Evolutionary conservation across 2,329 filamentous ascomycete species (phyloP).

Genomic region (Apiospora malaysiana): DNA sequence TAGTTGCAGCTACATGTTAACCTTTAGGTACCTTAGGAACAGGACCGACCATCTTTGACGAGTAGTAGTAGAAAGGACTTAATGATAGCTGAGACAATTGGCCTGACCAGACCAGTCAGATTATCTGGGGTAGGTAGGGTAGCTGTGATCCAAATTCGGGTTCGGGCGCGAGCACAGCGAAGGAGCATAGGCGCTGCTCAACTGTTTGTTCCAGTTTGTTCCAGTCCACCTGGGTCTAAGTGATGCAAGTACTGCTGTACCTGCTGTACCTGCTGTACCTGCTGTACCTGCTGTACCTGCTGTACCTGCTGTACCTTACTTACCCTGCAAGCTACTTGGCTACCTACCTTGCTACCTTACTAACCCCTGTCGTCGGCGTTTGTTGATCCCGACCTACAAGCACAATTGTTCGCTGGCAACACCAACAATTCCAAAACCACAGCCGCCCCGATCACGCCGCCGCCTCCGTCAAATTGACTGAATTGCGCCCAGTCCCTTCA

Average conservation of each 20-base stretch:
- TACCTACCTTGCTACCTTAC: not conserved
- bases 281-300: no score
- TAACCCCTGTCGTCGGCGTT: not conserved
- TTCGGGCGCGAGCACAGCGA: conserved; percentile 2
- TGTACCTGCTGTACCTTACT: no score
- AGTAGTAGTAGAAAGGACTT: no score
- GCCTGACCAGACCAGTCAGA: not conserved
- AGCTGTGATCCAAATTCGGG: conserved; percentile 15
- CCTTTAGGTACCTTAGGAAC: no score
- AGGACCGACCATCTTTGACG: no score
- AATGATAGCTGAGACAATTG: conserved; percentile 1
- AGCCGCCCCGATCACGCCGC: not conserved
- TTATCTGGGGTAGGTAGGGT: conserved; percentile 16
- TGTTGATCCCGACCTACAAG: conserved; percentile 10
- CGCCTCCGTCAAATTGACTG: not conserved
- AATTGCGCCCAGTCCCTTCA: not conserved
- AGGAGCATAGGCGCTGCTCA: no score
- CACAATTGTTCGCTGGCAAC: not conserved
- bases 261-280: no score
- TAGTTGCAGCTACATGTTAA: not conserved
- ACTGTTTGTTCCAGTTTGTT: no score
- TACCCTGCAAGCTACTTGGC: not conserved
- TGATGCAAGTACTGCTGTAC: not conserved
- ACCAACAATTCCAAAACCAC: not conserved
- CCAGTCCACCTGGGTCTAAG: no score